Conservation (phyloP, 2,329 filamentous ascomycete species). For the Pyrenophora tritici-repentis region DNA sequence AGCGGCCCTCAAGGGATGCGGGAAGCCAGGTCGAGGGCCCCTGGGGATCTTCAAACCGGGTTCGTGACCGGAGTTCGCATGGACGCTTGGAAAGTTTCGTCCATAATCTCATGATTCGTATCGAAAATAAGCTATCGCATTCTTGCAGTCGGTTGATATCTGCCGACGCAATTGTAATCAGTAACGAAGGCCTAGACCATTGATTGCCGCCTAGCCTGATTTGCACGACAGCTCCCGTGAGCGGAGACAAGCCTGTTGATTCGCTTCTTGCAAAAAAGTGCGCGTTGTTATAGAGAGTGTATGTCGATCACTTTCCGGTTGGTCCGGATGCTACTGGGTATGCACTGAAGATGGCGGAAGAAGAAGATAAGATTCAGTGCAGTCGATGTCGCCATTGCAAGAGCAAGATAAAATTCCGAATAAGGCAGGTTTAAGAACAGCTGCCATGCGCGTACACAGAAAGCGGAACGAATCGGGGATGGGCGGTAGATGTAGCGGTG, state of each 20-base stretch:
- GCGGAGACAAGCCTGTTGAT: constrained; percentile 19
- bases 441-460: constrained; percentile 10
- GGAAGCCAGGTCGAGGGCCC: constrained; percentile 48
- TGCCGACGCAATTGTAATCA: constrained; percentile 4
- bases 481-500: constrained; percentile 16
- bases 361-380: not conserved
- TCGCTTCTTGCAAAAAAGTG: constrained; percentile 27
- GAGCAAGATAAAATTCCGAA: not conserved
- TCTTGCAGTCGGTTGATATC: not conserved
- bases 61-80: constrained; percentile 21
- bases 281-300: constrained; percentile 21
- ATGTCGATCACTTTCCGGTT: constrained; percentile 33
- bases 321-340: constrained; percentile 21
- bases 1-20: constrained; percentile 42
- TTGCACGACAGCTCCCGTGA: constrained; percentile 13
- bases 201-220: constrained; percentile 15
- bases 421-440: constrained; percentile 1
- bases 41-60: constrained; percentile 40
- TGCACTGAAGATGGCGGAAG: constrained; percentile 6
- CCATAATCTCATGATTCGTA: constrained; percentile 1
- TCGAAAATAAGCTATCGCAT: constrained; percentile 1
- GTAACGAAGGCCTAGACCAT: constrained; percentile 11
- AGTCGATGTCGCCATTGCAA: not conserved
- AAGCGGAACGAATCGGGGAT: constrained; percentile 17
- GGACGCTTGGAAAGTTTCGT: constrained; percentile 6